Percentiles rank a stretch among this genome's conserved stretches.
Conservation (phyloP, 1,284 basidiomycete genomes). For the Thecaphora thlaspeos region DNA sequence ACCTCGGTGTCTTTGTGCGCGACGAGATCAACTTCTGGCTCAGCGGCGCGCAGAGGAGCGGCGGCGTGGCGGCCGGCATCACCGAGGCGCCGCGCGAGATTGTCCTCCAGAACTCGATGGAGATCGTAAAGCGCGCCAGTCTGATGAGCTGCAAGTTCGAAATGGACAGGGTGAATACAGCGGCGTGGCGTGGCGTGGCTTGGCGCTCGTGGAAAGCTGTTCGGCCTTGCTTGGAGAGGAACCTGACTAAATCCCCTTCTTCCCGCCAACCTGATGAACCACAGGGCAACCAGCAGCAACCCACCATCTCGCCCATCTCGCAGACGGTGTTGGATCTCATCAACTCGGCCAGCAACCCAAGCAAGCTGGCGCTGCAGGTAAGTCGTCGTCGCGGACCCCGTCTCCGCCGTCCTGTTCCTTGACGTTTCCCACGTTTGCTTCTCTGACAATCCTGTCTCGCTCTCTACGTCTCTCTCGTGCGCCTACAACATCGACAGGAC, state of each 20-base stretch:
- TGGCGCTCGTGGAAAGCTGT: too few relatives aligned
- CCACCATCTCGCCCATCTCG: slow-evolving; percentile 57
- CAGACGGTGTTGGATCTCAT: slow-evolving; percentile 84
- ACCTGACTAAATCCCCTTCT: too few relatives aligned
- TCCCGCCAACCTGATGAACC: too few relatives aligned
- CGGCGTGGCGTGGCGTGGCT: too few relatives aligned
- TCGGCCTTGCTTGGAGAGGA: background rate
- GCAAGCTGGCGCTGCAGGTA: slow-evolving; percentile 63
- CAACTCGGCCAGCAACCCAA: slow-evolving; percentile 64
- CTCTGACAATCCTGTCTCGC: too few relatives aligned
- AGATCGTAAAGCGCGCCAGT: slow-evolving; percentile 80
- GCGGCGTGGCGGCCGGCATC: slow-evolving; percentile 2
- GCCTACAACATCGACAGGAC: slow-evolving; percentile 3
- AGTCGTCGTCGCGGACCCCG: background rate
- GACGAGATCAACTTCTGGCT: slow-evolving; percentile 84
- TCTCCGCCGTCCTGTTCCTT: too few relatives aligned
- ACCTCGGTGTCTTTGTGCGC: slow-evolving; percentile 82
- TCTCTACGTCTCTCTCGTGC: too few relatives aligned
- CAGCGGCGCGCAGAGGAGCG: slow-evolving; percentile 37
- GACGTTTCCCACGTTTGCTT: too few relatives aligned
- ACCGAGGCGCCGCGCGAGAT: slow-evolving; percentile 64
- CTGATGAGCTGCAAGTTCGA: slow-evolving; percentile 80
- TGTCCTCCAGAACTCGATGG: slow-evolving; percentile 73
- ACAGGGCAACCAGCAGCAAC: background rate
- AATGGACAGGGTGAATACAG: slow-evolving; percentile 68